Evolutionary conservation across 345 rosid genomes (phyloP).

Genomic region (Rhodamnia argentea): DNA sequence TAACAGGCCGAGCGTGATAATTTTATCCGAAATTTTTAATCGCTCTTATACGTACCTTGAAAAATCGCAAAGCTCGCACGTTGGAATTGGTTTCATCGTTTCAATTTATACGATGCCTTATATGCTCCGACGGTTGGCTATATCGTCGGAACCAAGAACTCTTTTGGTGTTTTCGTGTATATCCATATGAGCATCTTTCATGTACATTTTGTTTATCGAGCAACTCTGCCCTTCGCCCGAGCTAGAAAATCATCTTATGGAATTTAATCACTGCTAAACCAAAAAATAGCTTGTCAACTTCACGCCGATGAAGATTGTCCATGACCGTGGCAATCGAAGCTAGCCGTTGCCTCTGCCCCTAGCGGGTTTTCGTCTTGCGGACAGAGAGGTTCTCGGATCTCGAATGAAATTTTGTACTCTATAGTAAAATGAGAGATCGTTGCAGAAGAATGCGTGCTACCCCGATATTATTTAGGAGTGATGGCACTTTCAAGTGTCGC

Average conservation of each 20-base stretch:
- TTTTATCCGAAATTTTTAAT: background rate
- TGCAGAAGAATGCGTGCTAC: background rate
- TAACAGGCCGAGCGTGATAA: background rate
- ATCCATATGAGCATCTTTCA: background rate
- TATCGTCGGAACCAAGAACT: background rate
- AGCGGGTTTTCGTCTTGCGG: background rate
- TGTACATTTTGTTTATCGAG: background rate
- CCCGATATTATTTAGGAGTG: background rate
- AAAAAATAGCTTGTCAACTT: background rate
- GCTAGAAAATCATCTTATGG: background rate
- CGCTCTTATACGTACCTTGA: too few species aligned
- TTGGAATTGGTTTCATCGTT: background rate
- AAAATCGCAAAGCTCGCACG: fast-evolving
- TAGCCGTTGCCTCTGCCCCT: background rate
- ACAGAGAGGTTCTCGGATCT: background rate
- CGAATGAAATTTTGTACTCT: background rate
- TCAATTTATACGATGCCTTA: too few species aligned
- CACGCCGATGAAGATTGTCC: background rate
- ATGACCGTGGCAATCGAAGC: background rate
- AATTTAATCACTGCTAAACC: background rate
- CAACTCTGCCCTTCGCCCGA: background rate
- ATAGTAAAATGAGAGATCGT: background rate
- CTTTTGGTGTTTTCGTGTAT: background rate
- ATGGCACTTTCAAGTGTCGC: background rate
- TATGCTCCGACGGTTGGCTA: too few species aligned